Evolutionary conservation across 345 rosid genomes (phyloP).

Genomic region (Iberis pinnata): DNA sequence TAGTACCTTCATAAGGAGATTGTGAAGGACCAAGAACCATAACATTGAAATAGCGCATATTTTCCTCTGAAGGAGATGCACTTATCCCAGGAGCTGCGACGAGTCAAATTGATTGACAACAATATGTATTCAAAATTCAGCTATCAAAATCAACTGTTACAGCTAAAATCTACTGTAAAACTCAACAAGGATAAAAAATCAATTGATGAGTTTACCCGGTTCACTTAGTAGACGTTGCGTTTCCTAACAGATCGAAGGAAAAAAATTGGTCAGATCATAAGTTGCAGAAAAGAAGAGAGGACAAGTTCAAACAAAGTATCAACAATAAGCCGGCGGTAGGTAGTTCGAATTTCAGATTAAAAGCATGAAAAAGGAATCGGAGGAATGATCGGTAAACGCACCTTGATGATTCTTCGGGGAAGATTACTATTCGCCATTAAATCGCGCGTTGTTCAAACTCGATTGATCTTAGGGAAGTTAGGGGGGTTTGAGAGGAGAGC

Average conservation of each 20-base stretch:
- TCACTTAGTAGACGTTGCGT: slow-evolving; percentile 99
- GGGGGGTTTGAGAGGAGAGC: slow-evolving; percentile 11
- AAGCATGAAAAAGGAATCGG: slow-evolving; percentile 12
- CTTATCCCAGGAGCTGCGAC: slow-evolving; percentile 98
- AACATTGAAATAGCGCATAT: slow-evolving; percentile 92
- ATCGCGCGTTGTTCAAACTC: slow-evolving; percentile 3
- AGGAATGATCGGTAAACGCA: slow-evolving; percentile 26
- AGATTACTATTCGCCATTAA: slow-evolving; percentile 98
- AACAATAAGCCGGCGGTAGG: too few relatives aligned
- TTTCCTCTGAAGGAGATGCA: slow-evolving; percentile 95
- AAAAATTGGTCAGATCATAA: slow-evolving; percentile 17
- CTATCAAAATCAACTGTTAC: slow-evolving; percentile 1
- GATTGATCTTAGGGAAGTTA: slow-evolving; percentile 17
- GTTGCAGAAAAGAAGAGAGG: not conserved
- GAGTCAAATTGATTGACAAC: not conserved
- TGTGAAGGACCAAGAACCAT: slow-evolving; percentile 98
- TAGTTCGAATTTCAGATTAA: not conserved
- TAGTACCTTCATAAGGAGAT: slow-evolving; percentile 97
- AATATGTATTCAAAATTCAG: not conserved
- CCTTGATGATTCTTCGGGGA: slow-evolving; percentile 98
- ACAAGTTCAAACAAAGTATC: not conserved
- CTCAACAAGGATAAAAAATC: not conserved
- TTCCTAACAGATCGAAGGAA: slow-evolving; percentile 51
- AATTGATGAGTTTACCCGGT: slow-evolving; percentile 52
- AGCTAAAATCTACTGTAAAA: slow-evolving; percentile 1